phyloP scores from a whole-genome alignment of 768 basidiomycete genomes.

The Leccinum aurantiacum region DNA sequence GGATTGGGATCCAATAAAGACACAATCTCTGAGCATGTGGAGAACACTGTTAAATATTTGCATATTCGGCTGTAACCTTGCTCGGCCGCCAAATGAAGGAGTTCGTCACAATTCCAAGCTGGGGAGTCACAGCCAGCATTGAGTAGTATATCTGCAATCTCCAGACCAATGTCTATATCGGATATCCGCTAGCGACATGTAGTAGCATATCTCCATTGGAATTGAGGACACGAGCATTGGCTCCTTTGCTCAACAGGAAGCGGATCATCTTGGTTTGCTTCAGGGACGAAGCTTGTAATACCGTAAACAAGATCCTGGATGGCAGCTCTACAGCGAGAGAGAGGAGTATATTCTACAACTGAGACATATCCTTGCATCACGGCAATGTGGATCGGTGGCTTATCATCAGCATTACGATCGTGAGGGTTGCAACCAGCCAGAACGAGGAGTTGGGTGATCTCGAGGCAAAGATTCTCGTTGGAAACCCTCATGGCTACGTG shows the following conservation, averaged over 20 bases:
- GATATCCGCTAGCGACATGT: background rate
- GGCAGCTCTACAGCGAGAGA: background rate
- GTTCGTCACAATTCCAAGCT: background rate
- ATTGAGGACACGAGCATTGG: background rate
- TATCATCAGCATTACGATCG: background rate
- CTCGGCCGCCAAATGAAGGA: background rate
- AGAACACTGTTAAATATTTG: background rate
- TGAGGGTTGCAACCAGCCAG: background rate
- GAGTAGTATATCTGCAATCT: background rate
- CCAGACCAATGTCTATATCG: background rate
- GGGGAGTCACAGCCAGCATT: background rate
- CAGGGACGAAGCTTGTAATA: background rate
- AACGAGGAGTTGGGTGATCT: background rate
- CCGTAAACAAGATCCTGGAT: background rate
- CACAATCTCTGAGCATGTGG: background rate
- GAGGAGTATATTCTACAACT: background rate
- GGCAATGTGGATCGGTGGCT: background rate
- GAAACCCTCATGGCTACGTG: background rate
- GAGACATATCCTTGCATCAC: background rate
- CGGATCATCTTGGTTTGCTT: constrained; percentile 1
- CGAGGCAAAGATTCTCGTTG: background rate
- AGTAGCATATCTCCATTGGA: background rate
- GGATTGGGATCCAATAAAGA: background rate
- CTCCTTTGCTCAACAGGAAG: constrained; percentile 1
- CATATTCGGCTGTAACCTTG: background rate